Percentiles rank a stretch among this genome's conserved stretches.
Conservation (phyloP, 2,329 filamentous ascomycete species). For the Clonostachys chloroleuca region DNA sequence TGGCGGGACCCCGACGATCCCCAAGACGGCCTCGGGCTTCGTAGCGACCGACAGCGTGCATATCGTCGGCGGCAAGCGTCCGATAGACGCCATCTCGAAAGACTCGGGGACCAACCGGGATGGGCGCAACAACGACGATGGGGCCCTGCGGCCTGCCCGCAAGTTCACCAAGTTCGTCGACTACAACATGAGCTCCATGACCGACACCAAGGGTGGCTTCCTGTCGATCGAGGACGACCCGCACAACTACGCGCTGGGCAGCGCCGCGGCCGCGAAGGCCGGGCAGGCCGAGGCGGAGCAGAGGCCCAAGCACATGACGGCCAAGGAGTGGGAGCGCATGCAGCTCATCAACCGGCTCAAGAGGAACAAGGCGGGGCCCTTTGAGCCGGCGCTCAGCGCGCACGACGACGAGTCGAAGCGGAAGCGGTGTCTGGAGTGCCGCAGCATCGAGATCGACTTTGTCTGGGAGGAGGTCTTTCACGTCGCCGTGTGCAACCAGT, state of each 20-base stretch:
- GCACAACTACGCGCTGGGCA: slow-evolving; percentile 68
- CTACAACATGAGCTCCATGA: slow-evolving; percentile 98
- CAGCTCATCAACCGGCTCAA: slow-evolving; percentile 70
- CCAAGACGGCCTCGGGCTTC: slow-evolving; percentile 62
- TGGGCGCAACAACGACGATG: slow-evolving; percentile 48
- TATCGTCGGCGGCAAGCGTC: slow-evolving; percentile 58
- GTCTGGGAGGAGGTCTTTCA: slow-evolving; percentile 86
- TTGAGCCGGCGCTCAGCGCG: slow-evolving; percentile 82
- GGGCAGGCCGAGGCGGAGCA: slow-evolving; percentile 34
- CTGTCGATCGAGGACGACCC: slow-evolving; percentile 89
- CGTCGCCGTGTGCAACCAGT: slow-evolving; percentile 70
- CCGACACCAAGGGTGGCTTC: slow-evolving; percentile 95
- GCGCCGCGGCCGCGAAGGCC: slow-evolving; percentile 18
- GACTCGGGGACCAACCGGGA: slow-evolving; percentile 60
- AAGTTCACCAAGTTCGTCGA: slow-evolving; percentile 96
- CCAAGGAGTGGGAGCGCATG: slow-evolving; percentile 85
- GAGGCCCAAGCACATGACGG: slow-evolving; percentile 82
- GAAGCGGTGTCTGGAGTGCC: slow-evolving; percentile 81
- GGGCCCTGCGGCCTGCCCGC: slow-evolving; percentile 66
- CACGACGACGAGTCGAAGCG: slow-evolving; percentile 58
- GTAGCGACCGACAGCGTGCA: slow-evolving; percentile 63
- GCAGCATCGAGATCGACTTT: slow-evolving; percentile 83
- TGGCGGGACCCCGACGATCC: slow-evolving; percentile 31
- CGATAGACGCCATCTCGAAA: slow-evolving; percentile 57
- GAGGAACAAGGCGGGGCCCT: slow-evolving; percentile 73